A percentile compares a stretch with the other conserved stretches of the same genome.
phyloP scores from a whole-genome alignment of 768 basidiomycete genomes.

The Leccinellum rugosiceps region DNA sequence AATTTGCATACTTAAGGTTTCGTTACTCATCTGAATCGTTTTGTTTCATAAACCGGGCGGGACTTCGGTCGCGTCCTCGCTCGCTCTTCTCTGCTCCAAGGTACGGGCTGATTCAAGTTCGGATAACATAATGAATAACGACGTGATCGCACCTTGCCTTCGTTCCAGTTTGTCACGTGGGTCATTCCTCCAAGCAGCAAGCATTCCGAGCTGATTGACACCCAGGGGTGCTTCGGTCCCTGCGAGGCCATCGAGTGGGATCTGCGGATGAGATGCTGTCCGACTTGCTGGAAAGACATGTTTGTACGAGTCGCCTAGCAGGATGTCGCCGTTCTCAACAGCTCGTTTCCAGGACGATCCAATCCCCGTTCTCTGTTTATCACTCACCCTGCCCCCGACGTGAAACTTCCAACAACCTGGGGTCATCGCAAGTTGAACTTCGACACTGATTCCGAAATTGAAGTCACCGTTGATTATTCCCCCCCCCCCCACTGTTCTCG shows the following conservation, averaged over 20 bases:
- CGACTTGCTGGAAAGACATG: slow-evolving; percentile 6
- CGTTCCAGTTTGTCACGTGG: slow-evolving; percentile 30
- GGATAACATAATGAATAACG: too few species aligned
- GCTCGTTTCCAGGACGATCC: slow-evolving; percentile 1
- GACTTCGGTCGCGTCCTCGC: too few species aligned
- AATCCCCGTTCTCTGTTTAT: too few species aligned
- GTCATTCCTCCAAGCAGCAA: not conserved
- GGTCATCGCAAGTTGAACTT: too few species aligned
- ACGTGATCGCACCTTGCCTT: slow-evolving; percentile 28
- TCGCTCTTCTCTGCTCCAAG: too few species aligned
- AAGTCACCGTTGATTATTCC: too few species aligned
- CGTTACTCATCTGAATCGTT: too few species aligned
- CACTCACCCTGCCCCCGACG: rapidly evolving
- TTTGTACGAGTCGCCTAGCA: not conserved
- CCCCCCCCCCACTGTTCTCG: not conserved
- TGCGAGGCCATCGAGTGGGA: slow-evolving; percentile 15
- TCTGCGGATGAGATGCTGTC: slow-evolving; percentile 12
- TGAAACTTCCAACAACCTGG: not conserved
- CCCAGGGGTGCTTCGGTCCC: slow-evolving; percentile 10
- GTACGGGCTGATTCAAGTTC: too few species aligned
- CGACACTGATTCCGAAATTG: too few species aligned
- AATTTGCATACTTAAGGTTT: too few species aligned
- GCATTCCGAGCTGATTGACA: not conserved
- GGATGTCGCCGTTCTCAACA: not conserved
- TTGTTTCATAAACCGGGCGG: too few species aligned